Base-by-base conservation (phyloP, 1,284 basidiomycete species). In the Rhodotorula sp. region DNA sequence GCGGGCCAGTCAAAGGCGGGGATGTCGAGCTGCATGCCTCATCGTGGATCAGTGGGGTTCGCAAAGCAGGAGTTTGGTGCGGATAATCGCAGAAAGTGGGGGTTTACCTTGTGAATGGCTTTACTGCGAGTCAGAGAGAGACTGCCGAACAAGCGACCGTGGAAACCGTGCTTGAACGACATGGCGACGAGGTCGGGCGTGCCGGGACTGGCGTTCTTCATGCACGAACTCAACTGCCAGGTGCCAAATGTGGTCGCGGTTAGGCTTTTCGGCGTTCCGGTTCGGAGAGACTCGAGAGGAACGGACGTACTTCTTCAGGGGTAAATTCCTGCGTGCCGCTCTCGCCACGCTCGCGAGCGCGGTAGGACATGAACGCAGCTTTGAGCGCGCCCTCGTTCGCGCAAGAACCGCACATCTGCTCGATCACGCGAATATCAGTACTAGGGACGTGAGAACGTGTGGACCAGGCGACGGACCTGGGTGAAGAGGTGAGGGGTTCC, bases 1-100 rank as follows among this genome's bases (percentile, higher is more conserved):
- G 81, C 81, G 0, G 85, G 85, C 85, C 84, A 85, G 79, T 85
- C 84, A 78, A 86, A 86, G 0, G 85, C 83, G 18, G 85, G 85
- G 38, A 86, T 83, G 77, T 85, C 85, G 72, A 86, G 78, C 80
- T 81, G 61, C 3, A 43, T 43, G 10, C 38, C 38, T 43, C 38
- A 12, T 34, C 5, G 3, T 34, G 5, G 6, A 8, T 43, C 38
- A 43, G 38, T 12, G 8, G 38, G 38, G 38, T 43, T 43, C 38
- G 38, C 38, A 43, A 43, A 14, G 12, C 38, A 14, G 34, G 34
- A 34, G 34, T 34, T 34, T 5, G 34, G 34, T 34, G 34, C 34
- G 34, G 7, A 8, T 34, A 5, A 34, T 34, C 34, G 34, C 34
- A 34, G 7, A 34, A 8, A 12, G 12, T 12, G 38, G 38, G 38